A percentile compares a stretch with the other conserved stretches of the same genome.
Evolutionary conservation across 192 early-diverging fungal species (phyloP).

Genomic region (Gonapodya sp.): DNA sequence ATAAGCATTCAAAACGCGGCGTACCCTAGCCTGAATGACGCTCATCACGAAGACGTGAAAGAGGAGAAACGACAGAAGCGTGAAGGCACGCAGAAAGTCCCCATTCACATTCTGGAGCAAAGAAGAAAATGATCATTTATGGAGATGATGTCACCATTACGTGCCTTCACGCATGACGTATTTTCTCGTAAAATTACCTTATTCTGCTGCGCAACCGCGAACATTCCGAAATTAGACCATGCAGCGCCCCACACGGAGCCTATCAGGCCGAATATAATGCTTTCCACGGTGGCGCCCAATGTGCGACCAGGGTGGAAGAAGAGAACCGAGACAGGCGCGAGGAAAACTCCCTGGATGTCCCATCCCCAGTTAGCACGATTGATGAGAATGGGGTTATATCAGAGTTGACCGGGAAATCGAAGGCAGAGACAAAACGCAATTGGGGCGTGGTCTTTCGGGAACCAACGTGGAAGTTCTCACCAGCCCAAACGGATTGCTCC

Average conservation of each 20-base stretch:
- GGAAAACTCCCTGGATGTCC: background rate
- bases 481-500: background rate
- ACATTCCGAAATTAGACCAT: background rate
- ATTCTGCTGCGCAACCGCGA: background rate
- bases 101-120: background rate
- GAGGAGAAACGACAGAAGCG: background rate
- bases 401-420: no score
- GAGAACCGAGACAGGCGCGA: background rate
- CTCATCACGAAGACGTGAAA: background rate
- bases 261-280: background rate
- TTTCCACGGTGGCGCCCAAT: background rate
- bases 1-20: background rate
- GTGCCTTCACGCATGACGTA: background rate
- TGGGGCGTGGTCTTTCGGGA: no score
- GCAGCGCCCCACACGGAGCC: background rate
- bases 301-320: conserved; percentile 1
- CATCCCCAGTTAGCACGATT: no score
- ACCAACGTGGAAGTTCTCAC: background rate
- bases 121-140: background rate
- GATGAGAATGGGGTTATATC: no score
- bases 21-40: background rate
- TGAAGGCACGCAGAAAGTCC: background rate
- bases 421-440: background rate
- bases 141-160: background rate
- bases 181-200: no score